Evolutionary conservation across 306 rosid species (phyloP).

Genomic region (Betula pendula): DNA sequence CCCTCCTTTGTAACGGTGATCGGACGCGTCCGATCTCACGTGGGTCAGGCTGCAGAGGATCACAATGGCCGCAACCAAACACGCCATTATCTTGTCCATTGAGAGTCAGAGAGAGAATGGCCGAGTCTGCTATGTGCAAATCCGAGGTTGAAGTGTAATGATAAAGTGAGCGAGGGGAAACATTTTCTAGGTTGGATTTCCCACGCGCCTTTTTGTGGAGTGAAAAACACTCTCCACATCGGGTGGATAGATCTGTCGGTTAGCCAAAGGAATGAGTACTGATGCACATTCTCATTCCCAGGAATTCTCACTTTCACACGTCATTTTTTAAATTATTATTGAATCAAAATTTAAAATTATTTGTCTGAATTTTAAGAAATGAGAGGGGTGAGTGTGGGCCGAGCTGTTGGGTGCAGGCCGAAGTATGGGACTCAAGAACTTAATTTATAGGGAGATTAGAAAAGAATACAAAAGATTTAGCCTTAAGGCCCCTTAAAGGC

Average conservation of each 20-base stretch:
- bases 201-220: constrained; percentile 3
- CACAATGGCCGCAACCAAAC: constrained; percentile 40
- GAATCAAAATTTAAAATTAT: no score
- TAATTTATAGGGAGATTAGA: no score
- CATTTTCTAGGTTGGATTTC: not conserved
- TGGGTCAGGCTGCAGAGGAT: constrained; percentile 36
- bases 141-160: not conserved
- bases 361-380: no score
- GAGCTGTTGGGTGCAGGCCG: no score
- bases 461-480: no score
- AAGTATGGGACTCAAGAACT: no score
- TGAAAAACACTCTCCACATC: not conserved
- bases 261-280: no score
- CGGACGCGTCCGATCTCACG: constrained; percentile 49
- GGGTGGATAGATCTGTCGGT: not conserved
- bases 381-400: no score
- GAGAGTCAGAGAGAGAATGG: constrained; percentile 7
- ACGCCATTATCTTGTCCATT: constrained; percentile 47
- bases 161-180: not conserved
- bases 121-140: not conserved
- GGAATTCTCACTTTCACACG: no score
- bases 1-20: constrained; percentile 54
- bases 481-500: no score
- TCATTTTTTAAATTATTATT: no score
- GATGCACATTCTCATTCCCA: no score